These are phyloP conservation scores for Mucor piriformis DNA, from an alignment of 371 early-diverging fungal genomes.

Conservation along the genomic window DNA sequence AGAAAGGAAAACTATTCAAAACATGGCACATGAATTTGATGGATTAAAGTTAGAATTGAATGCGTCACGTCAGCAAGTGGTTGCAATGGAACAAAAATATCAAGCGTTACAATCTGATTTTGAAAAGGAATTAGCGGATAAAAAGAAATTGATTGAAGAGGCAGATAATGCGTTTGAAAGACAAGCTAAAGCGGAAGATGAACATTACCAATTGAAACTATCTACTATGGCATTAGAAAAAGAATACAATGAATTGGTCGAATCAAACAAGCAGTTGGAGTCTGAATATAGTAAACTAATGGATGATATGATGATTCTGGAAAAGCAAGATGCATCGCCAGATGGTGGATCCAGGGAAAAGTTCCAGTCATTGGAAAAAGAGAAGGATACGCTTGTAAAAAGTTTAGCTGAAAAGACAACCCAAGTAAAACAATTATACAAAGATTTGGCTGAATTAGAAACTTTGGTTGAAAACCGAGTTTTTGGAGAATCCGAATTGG, in stretches of 20 bases:
- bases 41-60: slow-evolving; percentile 25
- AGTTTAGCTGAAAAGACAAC: slow-evolving; percentile 54
- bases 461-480: slow-evolving; percentile 73
- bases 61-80: slow-evolving; percentile 19
- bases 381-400: slow-evolving; percentile 48
- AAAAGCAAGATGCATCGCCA: slow-evolving; percentile 19
- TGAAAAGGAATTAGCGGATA: slow-evolving; percentile 40
- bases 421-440: slow-evolving; percentile 61
- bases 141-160: slow-evolving; percentile 45
- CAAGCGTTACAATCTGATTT: slow-evolving; percentile 32
- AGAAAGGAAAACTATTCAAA: slow-evolving; percentile 19
- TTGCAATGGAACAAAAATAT: slow-evolving; percentile 26
- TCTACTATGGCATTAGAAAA: slow-evolving; percentile 34
- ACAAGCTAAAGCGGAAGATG: slow-evolving; percentile 44
- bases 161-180: slow-evolving; percentile 46
- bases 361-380: slow-evolving; percentile 49
- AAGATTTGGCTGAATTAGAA: slow-evolving; percentile 71
- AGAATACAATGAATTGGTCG: slow-evolving; percentile 48
- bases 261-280: slow-evolving; percentile 68
- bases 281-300: slow-evolving; percentile 72
- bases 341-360: slow-evolving; percentile 28
- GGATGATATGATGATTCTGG: slow-evolving; percentile 63
- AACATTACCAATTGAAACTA: slow-evolving; percentile 40
- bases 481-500: slow-evolving; percentile 71
- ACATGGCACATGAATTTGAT: slow-evolving; percentile 18